Evolutionary conservation across 305 asterid genomes (phyloP).

Genomic region (Fraxinus sp.): DNA sequence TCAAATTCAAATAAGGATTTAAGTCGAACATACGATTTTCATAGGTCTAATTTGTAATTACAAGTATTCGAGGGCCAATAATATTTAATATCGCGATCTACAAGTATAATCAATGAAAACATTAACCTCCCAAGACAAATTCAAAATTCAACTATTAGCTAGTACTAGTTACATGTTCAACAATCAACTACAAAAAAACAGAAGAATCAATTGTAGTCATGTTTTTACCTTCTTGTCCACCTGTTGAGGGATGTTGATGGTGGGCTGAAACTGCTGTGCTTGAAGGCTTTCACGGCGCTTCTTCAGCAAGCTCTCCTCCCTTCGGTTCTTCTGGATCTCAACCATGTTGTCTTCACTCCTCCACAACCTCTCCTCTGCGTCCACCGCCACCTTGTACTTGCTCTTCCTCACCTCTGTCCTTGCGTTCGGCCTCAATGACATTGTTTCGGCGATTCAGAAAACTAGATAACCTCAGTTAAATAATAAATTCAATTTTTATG

Average conservation of each 20-base stretch:
- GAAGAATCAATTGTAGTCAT: conserved; percentile 9
- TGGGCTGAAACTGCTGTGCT: too few relatives aligned
- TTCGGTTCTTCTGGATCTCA: conserved; percentile 30
- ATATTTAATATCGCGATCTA: not conserved
- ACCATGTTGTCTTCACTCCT: conserved; percentile 84
- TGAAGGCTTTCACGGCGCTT: too few relatives aligned
- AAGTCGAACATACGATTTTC: too few relatives aligned
- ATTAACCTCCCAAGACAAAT: not conserved
- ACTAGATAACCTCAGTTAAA: not conserved
- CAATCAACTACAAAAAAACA: conserved; percentile 15
- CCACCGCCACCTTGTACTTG: conserved; percentile 87
- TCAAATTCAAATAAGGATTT: too few relatives aligned
- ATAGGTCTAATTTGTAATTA: too few relatives aligned
- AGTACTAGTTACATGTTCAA: conserved; percentile 17
- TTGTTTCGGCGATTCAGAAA: not conserved
- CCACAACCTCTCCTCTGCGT: conserved; percentile 79
- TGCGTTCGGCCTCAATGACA: conserved; percentile 35
- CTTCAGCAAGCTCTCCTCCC: too few relatives aligned
- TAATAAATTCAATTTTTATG: not conserved
- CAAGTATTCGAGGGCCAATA: too few relatives aligned
- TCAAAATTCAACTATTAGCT: not conserved
- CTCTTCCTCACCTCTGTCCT: conserved; percentile 42
- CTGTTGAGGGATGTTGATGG: too few relatives aligned
- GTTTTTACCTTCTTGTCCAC: too few relatives aligned
- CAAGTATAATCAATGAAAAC: not conserved